Evolutionary conservation across 768 basidiomycete species (phyloP).

Genomic region (Hericium erinaceus): DNA sequence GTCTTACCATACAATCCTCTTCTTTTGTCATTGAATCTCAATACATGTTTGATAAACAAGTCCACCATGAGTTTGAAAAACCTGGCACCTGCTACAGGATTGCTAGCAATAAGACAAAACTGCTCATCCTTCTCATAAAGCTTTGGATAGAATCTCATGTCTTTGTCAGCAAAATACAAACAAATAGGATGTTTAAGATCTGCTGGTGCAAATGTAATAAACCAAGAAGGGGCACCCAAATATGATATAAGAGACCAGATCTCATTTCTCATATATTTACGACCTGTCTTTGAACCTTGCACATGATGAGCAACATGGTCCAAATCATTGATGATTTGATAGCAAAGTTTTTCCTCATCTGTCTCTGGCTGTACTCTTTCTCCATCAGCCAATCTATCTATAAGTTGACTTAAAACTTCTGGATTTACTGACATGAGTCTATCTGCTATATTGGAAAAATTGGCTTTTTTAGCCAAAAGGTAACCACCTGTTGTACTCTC

Average conservation of each 20-base stretch:
- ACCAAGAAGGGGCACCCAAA: slow-evolving; percentile 13
- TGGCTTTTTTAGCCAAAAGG: slow-evolving; percentile 1
- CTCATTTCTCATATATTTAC: slow-evolving; percentile 12
- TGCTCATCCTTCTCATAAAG: background rate
- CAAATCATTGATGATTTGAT: slow-evolving; percentile 5
- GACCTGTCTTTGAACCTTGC: slow-evolving; percentile 6
- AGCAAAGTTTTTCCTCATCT: slow-evolving; percentile 4
- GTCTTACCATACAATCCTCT: slow-evolving; percentile 13
- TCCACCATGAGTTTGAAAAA: slow-evolving; percentile 14
- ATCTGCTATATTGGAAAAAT: slow-evolving; percentile 5
- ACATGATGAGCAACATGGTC: slow-evolving; percentile 12
- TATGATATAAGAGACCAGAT: slow-evolving; percentile 11
- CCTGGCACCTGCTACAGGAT: slow-evolving; percentile 12
- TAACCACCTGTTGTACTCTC: slow-evolving; percentile 6
- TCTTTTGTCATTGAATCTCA: background rate
- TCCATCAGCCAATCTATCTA: background rate
- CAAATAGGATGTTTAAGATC: slow-evolving; percentile 14
- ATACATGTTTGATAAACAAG: slow-evolving; percentile 9
- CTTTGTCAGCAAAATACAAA: slow-evolving; percentile 10
- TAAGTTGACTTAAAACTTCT: background rate
- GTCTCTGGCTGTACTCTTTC: slow-evolving; percentile 1
- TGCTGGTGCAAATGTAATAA: slow-evolving; percentile 16
- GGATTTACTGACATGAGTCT: slow-evolving; percentile 1
- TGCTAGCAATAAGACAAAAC: slow-evolving; percentile 1
- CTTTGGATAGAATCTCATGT: background rate